These are phyloP conservation scores for Tuber melanosporum DNA, from an alignment of 495 filamentous ascomycete genomes.

Conservation along the genomic window DNA sequence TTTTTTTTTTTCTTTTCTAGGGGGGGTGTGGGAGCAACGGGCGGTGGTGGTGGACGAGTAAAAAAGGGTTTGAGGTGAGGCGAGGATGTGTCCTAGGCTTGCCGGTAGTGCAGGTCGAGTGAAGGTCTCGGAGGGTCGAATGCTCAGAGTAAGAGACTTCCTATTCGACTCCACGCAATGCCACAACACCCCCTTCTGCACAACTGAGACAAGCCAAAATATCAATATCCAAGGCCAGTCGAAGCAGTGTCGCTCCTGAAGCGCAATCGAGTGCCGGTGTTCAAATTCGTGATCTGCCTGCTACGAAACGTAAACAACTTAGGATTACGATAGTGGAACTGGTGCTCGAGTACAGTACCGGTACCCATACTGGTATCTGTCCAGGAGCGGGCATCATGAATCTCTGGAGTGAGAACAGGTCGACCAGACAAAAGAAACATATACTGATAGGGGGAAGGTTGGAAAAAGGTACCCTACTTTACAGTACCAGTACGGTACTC, in stretches of 20 bases:
- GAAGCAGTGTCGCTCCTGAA: not conserved
- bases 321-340: not conserved
- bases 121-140: not conserved
- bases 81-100: not conserved
- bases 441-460: not conserved
- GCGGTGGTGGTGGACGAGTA: not conserved
- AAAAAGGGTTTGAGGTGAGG: not conserved
- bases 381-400: not conserved
- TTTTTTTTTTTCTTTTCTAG: not conserved
- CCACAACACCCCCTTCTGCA: not conserved
- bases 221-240: not conserved
- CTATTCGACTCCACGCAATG: not conserved
- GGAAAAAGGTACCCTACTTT: not conserved
- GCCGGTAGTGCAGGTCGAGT: not conserved
- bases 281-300: not conserved
- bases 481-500: no score
- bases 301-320: not conserved
- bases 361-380: not conserved
- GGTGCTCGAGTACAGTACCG: not conserved
- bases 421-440: not conserved
- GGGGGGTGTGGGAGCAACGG: not conserved
- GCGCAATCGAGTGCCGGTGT: not conserved
- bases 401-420: not conserved
- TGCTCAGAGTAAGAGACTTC: not conserved
- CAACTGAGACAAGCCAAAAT: not conserved